These are phyloP conservation scores for Auricularia sp. DNA, from an alignment of 768 basidiomycete genomes.

Conservation along the genomic window DNA sequence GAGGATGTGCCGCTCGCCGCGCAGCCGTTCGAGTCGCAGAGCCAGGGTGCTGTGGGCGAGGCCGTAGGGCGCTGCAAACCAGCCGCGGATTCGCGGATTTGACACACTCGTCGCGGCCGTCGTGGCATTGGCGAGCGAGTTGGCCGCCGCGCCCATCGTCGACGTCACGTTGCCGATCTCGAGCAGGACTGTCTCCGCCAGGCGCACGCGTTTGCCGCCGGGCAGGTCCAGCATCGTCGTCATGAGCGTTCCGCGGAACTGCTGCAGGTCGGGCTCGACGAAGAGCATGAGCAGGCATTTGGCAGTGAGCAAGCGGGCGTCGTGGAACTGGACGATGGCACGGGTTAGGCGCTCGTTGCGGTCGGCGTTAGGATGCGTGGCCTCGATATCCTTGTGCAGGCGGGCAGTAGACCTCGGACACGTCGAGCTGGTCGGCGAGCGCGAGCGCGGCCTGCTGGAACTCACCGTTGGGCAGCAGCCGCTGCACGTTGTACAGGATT, in stretches of 20 bases:
- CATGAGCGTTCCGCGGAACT: conserved; percentile 47
- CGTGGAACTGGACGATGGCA: conserved; percentile 58
- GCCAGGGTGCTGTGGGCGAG: conserved; percentile 60
- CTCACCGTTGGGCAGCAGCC: conserved; percentile 66
- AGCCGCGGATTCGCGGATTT: too few species aligned
- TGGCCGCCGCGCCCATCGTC: conserved; percentile 43
- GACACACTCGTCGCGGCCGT: conserved; percentile 11
- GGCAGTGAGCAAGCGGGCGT: conserved; percentile 56
- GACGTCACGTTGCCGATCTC: conserved; percentile 53
- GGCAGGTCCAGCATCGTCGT: conserved; percentile 24
- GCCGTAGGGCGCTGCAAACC: conserved; percentile 18
- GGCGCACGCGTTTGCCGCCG: conserved; percentile 29
- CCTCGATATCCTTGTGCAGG: conserved; percentile 55
- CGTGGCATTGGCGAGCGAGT: conserved; percentile 51
- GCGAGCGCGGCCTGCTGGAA: conserved; percentile 71
- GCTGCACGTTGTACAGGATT: conserved; percentile 49
- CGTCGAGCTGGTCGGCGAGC: conserved; percentile 69
- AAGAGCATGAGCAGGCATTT: conserved; percentile 64
- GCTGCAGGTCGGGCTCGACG: conserved; percentile 45
- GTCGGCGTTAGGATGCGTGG: conserved; percentile 53
- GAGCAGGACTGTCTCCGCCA: conserved; percentile 47
- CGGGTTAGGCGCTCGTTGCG: conserved; percentile 52
- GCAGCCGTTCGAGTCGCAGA: conserved; percentile 62
- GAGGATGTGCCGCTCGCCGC: conserved; percentile 61
- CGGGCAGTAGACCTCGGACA: conserved; percentile 74